Percentiles rank a stretch among this genome's conserved stretches.
Conservation (phyloP, 2,329 filamentous ascomycete genomes). For the Neonectria ditissima region DNA sequence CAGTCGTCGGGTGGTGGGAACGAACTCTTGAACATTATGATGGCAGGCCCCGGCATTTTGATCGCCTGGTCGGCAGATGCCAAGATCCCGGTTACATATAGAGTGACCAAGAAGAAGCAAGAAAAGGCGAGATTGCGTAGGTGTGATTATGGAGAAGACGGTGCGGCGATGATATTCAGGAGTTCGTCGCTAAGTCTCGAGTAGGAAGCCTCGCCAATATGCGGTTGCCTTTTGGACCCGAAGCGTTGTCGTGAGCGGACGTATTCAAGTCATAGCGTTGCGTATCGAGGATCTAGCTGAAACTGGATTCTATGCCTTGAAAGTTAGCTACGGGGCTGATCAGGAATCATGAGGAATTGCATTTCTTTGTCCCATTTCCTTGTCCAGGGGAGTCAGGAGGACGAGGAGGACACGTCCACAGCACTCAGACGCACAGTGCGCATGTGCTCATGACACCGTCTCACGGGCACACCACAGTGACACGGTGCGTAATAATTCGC, state of each 20-base stretch:
- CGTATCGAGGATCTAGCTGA: background rate
- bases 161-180: background rate
- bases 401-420: conserved; percentile 15
- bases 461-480: background rate
- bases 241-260: background rate
- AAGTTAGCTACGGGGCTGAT: conserved; percentile 1
- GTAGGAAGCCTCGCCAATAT: background rate
- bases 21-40: background rate
- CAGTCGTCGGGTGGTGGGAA: background rate
- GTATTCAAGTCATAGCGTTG: background rate
- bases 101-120: background rate
- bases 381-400: background rate
- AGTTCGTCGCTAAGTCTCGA: background rate
- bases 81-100: background rate
- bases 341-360: background rate
- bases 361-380: too few relatives aligned
- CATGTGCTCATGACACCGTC: conserved; percentile 8
- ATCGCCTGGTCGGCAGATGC: background rate
- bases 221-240: background rate
- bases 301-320: background rate
- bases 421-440: conserved; percentile 23
- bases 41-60: background rate
- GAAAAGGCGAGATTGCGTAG: conserved; percentile 8
- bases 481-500: background rate
- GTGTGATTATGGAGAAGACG: background rate